phyloP scores from a whole-genome alignment of 805 yeast genomes.

The Barnettozyma sucrosica region DNA sequence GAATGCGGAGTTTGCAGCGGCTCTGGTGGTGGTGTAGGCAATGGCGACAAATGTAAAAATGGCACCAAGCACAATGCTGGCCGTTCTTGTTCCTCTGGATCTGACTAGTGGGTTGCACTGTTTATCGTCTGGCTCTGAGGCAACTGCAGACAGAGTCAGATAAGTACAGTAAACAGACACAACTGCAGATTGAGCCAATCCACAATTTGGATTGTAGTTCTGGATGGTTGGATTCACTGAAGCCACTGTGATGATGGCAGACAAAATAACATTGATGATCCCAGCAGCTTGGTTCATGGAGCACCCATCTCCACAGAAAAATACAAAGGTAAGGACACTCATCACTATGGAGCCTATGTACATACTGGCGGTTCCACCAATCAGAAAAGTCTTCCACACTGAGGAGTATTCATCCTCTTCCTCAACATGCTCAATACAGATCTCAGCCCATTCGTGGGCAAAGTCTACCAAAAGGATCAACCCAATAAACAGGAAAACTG shows the following conservation, averaged over 20 bases:
- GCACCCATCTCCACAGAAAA: slow-evolving; percentile 79
- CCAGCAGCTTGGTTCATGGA: slow-evolving; percentile 86
- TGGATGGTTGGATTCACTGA: slow-evolving; percentile 82
- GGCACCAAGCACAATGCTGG: slow-evolving; percentile 85
- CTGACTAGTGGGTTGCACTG: slow-evolving; percentile 88
- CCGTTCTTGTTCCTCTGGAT: slow-evolving; percentile 83
- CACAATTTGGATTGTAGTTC: slow-evolving; percentile 91
- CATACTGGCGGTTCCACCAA: slow-evolving; percentile 87
- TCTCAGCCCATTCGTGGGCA: slow-evolving; percentile 99
- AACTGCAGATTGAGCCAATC: slow-evolving; percentile 94
- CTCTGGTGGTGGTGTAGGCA: slow-evolving; percentile 95
- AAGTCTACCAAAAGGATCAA: slow-evolving; percentile 86
- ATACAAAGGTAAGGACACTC: slow-evolving; percentile 73
- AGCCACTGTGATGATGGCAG: slow-evolving; percentile 56
- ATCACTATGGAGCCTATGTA: slow-evolving; percentile 66
- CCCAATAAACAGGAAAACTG: slow-evolving; percentile 83
- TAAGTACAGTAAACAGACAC: slow-evolving; percentile 92
- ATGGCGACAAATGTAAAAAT: slow-evolving; percentile 90
- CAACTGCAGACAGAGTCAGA: slow-evolving; percentile 84
- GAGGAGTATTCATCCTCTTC: slow-evolving; percentile 54
- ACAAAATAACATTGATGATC: slow-evolving; percentile 63
- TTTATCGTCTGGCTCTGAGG: slow-evolving; percentile 94
- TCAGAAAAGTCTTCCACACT: slow-evolving; percentile 74
- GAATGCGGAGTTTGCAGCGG: slow-evolving; percentile 78
- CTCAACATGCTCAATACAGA: slow-evolving; percentile 86